Conservation (phyloP, 495 filamentous ascomycete genomes). For the Neurospora sp. region DNA sequence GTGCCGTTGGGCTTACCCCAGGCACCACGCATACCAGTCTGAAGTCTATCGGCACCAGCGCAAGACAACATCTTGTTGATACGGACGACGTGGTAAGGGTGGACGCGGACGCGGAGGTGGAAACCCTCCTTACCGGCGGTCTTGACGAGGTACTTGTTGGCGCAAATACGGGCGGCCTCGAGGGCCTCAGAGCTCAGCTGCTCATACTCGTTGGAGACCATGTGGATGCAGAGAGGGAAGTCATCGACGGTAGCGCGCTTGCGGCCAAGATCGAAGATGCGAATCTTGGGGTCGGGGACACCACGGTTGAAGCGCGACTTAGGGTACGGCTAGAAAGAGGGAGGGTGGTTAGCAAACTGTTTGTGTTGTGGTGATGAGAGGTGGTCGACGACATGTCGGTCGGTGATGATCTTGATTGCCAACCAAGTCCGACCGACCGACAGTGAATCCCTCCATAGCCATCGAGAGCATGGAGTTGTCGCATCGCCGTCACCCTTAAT, state of each 20-base stretch:
- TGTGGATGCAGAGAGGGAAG: slow-evolving; percentile 95
- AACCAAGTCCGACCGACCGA: background rate
- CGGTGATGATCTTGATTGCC: background rate
- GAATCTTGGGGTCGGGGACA: slow-evolving; percentile 99
- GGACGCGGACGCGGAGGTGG: slow-evolving; percentile 95
- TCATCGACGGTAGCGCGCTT: slow-evolving; percentile 98
- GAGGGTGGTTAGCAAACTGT: slow-evolving; percentile 24
- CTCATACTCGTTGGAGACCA: slow-evolving; percentile 99
- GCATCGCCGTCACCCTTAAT: background rate
- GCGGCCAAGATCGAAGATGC: slow-evolving; percentile 98
- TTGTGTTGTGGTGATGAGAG: background rate
- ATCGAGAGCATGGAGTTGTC: background rate
- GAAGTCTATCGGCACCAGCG: slow-evolving; percentile 98
- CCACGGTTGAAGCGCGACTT: slow-evolving; percentile 99
- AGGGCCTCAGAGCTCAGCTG: slow-evolving; percentile 98
- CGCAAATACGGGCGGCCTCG: slow-evolving; percentile 97
- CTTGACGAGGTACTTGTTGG: slow-evolving; percentile 99
- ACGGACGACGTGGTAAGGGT: slow-evolving; percentile 98
- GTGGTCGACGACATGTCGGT: background rate
- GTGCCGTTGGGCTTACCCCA: slow-evolving; percentile 98
- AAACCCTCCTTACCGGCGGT: slow-evolving; percentile 96
- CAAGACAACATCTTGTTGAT: slow-evolving; percentile 99
- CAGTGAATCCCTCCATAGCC: background rate
- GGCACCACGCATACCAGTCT: slow-evolving; percentile 99
- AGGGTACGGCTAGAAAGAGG: slow-evolving; percentile 69